Evolutionary conservation across 2,329 filamentous ascomycete species (phyloP), one percentile per base, ranked within the genome.

Genomic region (Claviceps paspali): DNA sequence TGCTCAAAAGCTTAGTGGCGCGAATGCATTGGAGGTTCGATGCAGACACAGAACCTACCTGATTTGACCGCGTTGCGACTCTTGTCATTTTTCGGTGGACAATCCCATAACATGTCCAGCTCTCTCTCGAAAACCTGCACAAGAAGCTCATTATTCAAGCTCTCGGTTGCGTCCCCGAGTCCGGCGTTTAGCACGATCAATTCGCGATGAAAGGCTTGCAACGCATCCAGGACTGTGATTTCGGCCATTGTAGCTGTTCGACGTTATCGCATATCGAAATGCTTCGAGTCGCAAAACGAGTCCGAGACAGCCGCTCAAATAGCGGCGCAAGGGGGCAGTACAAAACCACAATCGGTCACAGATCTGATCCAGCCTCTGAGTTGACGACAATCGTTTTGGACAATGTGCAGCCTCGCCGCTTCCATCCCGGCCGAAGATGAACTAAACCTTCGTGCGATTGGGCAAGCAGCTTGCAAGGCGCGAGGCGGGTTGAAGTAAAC

Each of bases 141-240:
- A 36, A 85, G 60, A 21, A 92, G 65, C 47, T 73, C 70, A 43
- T 86, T 71, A 42, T 82, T 75, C 36, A 88, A 71, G 31, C 82
- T 64, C 48, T 81, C 79, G 23, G 76, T 68, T 40, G 61, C 63
- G 31, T 67, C 63, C 37, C 63, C 61, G 36, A 79, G 74, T 39
- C 76, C 73, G 51, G 91, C 79, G 45, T 75, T 73, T 49, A 91
- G 69, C 40, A 80, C 77, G 48, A 81, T 66, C 43, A 98, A 75
- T 62, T 94, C 86, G 56, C 82, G 76, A 59, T 93, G 83, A 49
- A 98, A 76, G 57, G 76, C 78, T 63, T 87, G 78, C 51, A 96
- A 75, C 59, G 77, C 74, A 53, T 79, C 79, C 53, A 92, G 69
- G 52, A 72, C 75, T 55, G 77, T 77, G 54, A 75, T 65, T 52